These are phyloP conservation scores for Vitis labrusca DNA, from an alignment of 164 flowering plant genomes.

Conservation along the genomic window DNA sequence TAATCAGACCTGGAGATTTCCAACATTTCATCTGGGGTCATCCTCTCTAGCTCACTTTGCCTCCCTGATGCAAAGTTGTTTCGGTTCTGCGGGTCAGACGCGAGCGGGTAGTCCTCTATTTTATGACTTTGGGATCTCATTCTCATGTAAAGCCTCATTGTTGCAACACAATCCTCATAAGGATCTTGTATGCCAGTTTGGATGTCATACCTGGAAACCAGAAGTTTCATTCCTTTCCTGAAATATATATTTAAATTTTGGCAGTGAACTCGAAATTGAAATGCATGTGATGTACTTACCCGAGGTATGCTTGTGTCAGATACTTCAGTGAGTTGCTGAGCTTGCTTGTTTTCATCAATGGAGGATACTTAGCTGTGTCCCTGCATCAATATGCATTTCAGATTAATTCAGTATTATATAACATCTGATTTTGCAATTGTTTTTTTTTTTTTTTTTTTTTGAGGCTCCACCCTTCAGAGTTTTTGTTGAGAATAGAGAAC, in stretches of 20 bases:
- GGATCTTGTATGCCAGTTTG: slow-evolving; percentile 86
- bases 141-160: slow-evolving; percentile 85
- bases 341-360: slow-evolving; percentile 95
- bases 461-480: no score
- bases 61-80: slow-evolving; percentile 65
- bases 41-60: slow-evolving; percentile 75
- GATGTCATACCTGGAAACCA: slow-evolving; percentile 63
- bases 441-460: not conserved
- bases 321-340: slow-evolving; percentile 92
- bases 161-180: slow-evolving; percentile 81
- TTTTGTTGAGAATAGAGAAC: no score
- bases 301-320: slow-evolving; percentile 77
- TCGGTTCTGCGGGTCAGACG: slow-evolving; percentile 62
- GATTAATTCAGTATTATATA: not conserved
- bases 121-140: slow-evolving; percentile 66
- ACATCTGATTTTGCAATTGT: not conserved
- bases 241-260: not conserved
- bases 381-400: slow-evolving; percentile 26
- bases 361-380: slow-evolving; percentile 90
- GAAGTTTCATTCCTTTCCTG: not conserved
- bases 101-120: slow-evolving; percentile 46
- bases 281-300: slow-evolving; percentile 36
- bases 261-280: no score
- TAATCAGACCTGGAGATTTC: slow-evolving; percentile 83
- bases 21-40: slow-evolving; percentile 70